Evolutionary conservation across 2,329 filamentous ascomycete genomes (phyloP).

Genomic region (Knufia fluminis): DNA sequence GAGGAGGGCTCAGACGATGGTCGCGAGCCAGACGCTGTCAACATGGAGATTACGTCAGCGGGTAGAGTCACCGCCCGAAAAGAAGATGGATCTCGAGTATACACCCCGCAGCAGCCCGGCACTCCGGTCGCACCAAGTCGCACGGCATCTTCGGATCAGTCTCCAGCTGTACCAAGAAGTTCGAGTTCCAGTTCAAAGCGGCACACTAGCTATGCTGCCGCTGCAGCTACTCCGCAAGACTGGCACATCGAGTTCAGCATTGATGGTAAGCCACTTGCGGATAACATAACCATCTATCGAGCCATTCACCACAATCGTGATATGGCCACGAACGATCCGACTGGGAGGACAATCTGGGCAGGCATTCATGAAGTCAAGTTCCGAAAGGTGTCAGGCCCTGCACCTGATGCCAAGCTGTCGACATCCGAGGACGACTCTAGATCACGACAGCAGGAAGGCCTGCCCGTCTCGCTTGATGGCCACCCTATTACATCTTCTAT

Average conservation of each 20-base stretch:
- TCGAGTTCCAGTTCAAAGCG: slow-evolving; percentile 33
- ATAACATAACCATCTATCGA: slow-evolving; percentile 91
- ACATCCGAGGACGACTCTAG: slow-evolving; percentile 42
- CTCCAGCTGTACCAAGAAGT: slow-evolving; percentile 26
- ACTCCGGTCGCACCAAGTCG: slow-evolving; percentile 28
- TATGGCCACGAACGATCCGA: slow-evolving; percentile 51
- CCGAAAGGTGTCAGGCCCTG: slow-evolving; percentile 72
- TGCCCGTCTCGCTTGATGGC: slow-evolving; percentile 72
- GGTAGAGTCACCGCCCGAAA: slow-evolving; percentile 85
- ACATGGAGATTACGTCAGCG: slow-evolving; percentile 75
- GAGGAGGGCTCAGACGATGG: slow-evolving; percentile 68
- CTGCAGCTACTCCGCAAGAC: slow-evolving; percentile 73
- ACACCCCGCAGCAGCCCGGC: slow-evolving; percentile 61
- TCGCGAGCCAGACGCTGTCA: slow-evolving; percentile 80
- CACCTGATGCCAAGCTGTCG: slow-evolving; percentile 48
- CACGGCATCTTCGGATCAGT: slow-evolving; percentile 10
- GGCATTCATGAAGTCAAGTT: slow-evolving; percentile 87
- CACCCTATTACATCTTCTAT: slow-evolving; percentile 81
- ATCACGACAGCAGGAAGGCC: slow-evolving; percentile 39
- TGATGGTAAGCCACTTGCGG: slow-evolving; percentile 70
- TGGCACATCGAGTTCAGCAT: slow-evolving; percentile 97
- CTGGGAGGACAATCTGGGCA: slow-evolving; percentile 76
- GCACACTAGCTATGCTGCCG: slow-evolving; percentile 60
- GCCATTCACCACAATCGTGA: slow-evolving; percentile 69
- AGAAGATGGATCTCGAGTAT: slow-evolving; percentile 79